These are phyloP conservation scores for Candida arabinofermentans DNA, from an alignment of 805 yeast species.

Conservation along the genomic window DNA sequence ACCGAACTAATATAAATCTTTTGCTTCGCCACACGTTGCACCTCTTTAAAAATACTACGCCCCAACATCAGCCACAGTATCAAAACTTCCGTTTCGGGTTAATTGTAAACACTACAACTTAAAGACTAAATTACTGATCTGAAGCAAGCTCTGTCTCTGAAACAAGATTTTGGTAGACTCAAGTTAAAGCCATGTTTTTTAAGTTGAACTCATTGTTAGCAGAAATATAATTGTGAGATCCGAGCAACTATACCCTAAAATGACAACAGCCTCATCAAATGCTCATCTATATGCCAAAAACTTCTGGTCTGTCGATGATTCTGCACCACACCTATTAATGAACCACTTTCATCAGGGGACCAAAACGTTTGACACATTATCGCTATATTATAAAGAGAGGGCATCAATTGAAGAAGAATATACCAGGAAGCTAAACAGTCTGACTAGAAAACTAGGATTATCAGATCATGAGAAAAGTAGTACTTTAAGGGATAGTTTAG, in stretches of 20 bases:
- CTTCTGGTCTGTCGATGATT: conserved; percentile 54
- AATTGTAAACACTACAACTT: background rate
- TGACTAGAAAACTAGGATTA: conserved; percentile 38
- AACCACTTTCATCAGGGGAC: conserved; percentile 56
- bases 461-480: conserved; percentile 47
- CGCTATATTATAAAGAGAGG: conserved; percentile 49
- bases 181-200: too few species aligned
- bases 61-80: background rate
- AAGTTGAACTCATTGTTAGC: too few species aligned
- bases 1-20: too few species aligned
- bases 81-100: background rate
- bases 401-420: conserved; percentile 72
- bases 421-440: conserved; percentile 46
- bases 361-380: conserved; percentile 51
- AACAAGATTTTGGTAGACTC: too few species aligned
- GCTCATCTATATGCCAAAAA: conserved; percentile 19
- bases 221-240: too few species aligned
- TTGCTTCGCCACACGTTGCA: too few species aligned
- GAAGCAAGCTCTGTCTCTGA: too few species aligned
- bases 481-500: conserved; percentile 53
- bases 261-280: background rate
- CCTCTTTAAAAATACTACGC: background rate
- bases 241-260: background rate
- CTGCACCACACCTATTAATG: conserved; percentile 53
- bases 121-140: too few species aligned